Evolutionary conservation across 1,139 yeast species (phyloP).

Genomic region (Candida albicans): DNA sequence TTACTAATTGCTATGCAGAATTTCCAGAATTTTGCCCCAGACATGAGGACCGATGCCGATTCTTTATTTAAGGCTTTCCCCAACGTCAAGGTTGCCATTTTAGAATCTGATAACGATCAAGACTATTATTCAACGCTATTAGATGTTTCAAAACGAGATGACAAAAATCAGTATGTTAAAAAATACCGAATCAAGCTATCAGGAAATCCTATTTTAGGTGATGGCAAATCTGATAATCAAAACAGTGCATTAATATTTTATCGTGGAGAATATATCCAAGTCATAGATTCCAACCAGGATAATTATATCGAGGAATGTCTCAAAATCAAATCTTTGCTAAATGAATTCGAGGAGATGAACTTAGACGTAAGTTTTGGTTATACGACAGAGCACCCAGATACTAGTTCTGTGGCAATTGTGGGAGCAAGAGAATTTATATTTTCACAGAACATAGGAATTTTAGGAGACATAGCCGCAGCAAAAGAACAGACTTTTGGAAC

Average conservation of each 20-base stretch:
- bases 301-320: constrained; percentile 83
- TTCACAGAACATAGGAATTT: constrained; percentile 79
- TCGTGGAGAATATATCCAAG: constrained; percentile 85
- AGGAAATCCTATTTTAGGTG: constrained; percentile 88
- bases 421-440: constrained; percentile 90
- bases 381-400: constrained; percentile 13
- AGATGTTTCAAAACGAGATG: constrained; percentile 47
- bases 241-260: constrained; percentile 74
- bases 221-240: constrained; percentile 88
- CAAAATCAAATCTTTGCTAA: constrained; percentile 71
- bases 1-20: constrained; percentile 75
- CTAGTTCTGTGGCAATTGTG: constrained; percentile 70
- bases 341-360: constrained; percentile 73
- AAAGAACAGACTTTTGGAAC: constrained; percentile 94
- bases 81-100: constrained; percentile 55
- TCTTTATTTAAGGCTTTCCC: constrained; percentile 64
- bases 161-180: constrained; percentile 42
- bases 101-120: constrained; percentile 48
- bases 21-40: constrained; percentile 47
- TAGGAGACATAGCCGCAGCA: constrained; percentile 93
- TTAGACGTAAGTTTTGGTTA: constrained; percentile 40
- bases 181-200: constrained; percentile 61
- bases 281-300: constrained; percentile 87
- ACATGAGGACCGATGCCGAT: constrained; percentile 57
- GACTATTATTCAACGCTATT: constrained; percentile 58